Evolutionary conservation across 805 yeast species (phyloP).

Genomic region (Candida qinlingensis): DNA sequence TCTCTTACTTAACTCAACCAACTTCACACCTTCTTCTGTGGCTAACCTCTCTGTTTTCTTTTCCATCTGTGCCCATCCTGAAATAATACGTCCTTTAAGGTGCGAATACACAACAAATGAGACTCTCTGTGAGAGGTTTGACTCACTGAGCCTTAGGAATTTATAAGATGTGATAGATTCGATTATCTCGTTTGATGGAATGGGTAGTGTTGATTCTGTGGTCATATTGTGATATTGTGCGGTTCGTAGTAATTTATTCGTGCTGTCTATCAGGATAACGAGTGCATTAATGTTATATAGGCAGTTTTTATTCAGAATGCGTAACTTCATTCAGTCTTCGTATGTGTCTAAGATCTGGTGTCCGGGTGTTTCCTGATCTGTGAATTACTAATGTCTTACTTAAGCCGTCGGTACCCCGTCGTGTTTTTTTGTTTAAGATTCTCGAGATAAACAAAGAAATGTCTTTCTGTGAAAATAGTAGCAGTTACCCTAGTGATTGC

Average conservation of each 20-base stretch:
- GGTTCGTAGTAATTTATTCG: too few relatives aligned
- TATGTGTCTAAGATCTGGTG: not conserved
- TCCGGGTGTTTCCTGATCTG: not conserved
- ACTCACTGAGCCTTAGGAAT: not conserved
- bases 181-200: slow-evolving; percentile 4
- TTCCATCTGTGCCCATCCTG: slow-evolving; percentile 5
- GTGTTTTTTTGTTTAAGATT: too few relatives aligned
- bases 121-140: not conserved
- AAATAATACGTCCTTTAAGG: slow-evolving; percentile 13
- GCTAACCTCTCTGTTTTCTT: not conserved
- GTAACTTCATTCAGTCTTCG: too few relatives aligned
- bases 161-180: slow-evolving; percentile 5
- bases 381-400: too few relatives aligned
- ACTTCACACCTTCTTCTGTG: not conserved
- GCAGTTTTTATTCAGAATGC: too few relatives aligned
- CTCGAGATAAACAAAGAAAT: too few relatives aligned
- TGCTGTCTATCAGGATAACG: too few relatives aligned
- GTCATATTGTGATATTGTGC: not conserved
- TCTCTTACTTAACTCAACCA: not conserved
- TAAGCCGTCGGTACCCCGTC: too few relatives aligned
- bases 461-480: too few relatives aligned
- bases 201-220: not conserved
- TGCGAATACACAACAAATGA: slow-evolving; percentile 2
- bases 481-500: too few relatives aligned
- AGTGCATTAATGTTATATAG: too few relatives aligned